Percentiles rank a stretch among this genome's conserved stretches.
phyloP scores from a whole-genome alignment of 2,329 filamentous ascomycete genomes.

The Stagonosporopsis rhizophila region DNA sequence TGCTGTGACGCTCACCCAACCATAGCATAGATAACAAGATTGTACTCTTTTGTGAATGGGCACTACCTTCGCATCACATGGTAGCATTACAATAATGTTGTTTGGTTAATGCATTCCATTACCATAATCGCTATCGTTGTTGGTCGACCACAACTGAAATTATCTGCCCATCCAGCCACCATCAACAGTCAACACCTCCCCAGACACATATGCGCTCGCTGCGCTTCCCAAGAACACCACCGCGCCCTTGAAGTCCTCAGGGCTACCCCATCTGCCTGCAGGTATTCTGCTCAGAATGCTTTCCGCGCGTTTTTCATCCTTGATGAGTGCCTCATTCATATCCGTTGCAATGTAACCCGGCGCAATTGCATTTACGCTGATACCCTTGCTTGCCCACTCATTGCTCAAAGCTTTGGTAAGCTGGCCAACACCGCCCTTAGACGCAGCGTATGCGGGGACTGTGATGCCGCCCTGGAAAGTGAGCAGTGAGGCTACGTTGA shows the following conservation, averaged over 20 bases:
- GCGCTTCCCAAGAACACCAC: slow-evolving; percentile 78
- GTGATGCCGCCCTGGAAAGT: slow-evolving; percentile 88
- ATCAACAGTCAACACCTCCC: slow-evolving; percentile 83
- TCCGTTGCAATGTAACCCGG: slow-evolving; percentile 93
- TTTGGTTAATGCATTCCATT: background rate
- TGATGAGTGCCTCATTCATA: slow-evolving; percentile 86
- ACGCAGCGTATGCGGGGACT: slow-evolving; percentile 85
- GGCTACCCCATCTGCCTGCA: slow-evolving; percentile 79
- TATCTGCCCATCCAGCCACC: slow-evolving; percentile 93
- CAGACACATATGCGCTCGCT: slow-evolving; percentile 82
- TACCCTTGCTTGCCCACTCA: slow-evolving; percentile 80
- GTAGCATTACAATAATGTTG: too few relatives aligned
- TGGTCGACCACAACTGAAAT: background rate
- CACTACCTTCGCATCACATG: background rate
- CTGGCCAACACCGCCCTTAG: slow-evolving; percentile 85
- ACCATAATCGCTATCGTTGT: background rate
- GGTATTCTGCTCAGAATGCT: slow-evolving; percentile 84
- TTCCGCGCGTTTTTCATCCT: slow-evolving; percentile 71
- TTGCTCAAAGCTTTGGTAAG: slow-evolving; percentile 85
- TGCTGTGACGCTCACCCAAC: background rate
- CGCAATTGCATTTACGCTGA: slow-evolving; percentile 87
- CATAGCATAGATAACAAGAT: background rate
- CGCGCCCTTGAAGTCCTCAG: slow-evolving; percentile 87
- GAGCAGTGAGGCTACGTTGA: slow-evolving; percentile 84
- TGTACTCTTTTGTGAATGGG: background rate